Percentiles rank a stretch among this genome's conserved stretches.
Evolutionary conservation across 345 rosid genomes (phyloP).

Genomic region (Hevea brasiliensis): DNA sequence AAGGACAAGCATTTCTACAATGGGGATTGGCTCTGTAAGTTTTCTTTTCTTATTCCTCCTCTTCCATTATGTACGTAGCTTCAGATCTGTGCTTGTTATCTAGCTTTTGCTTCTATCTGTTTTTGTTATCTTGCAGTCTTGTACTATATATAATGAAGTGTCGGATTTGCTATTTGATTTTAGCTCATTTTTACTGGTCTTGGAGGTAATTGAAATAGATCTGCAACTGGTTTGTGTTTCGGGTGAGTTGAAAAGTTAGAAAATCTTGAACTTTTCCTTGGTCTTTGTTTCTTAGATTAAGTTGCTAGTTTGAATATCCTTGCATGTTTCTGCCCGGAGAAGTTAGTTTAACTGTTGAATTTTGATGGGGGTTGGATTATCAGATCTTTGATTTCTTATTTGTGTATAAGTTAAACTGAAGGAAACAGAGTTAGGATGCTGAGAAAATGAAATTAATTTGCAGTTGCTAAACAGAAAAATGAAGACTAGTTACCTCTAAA

Average conservation of each 20-base stretch:
- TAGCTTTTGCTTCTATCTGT: background rate
- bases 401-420: background rate
- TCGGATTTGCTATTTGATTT: background rate
- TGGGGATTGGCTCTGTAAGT: constrained; percentile 94
- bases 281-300: constrained; percentile 1
- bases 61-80: constrained; percentile 4
- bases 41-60: constrained; percentile 12
- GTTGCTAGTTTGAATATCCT: background rate
- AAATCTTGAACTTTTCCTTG: constrained; percentile 6
- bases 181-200: constrained; percentile 3
- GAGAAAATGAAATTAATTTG: background rate
- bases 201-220: constrained; percentile 32
- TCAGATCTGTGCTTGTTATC: constrained; percentile 35
- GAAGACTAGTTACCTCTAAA: background rate
- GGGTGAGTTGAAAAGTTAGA: background rate
- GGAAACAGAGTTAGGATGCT: constrained; percentile 9
- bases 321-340: background rate
- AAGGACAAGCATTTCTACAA: constrained; percentile 73
- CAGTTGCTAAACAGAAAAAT: background rate
- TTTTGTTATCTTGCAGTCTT: background rate
- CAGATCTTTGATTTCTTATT: background rate
- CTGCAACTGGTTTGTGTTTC: constrained; percentile 16
- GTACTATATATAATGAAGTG: background rate
- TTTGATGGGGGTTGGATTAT: background rate
- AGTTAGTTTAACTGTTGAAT: background rate